Base-by-base conservation (phyloP, 345 rosid genomes). In the Trapa incisa region DNA sequence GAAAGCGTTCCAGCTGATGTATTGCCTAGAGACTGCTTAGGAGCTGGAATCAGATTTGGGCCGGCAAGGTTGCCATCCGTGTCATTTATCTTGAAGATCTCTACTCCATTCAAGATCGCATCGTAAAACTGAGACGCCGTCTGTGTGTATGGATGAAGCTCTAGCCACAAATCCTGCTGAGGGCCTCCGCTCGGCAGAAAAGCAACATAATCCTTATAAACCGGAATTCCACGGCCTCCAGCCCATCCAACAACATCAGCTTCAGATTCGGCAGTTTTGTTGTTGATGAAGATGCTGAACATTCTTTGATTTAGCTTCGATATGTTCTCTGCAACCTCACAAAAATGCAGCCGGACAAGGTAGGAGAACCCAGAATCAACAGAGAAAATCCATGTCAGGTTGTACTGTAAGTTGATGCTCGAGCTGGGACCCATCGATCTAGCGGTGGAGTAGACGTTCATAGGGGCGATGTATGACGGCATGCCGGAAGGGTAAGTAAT, bases 331-430 rank as follows among this genome's bases (percentile, higher is more conserved):
- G 37, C 14, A 41, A 73, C 60, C 71, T 77, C 79, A 17, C 74
- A 75, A 53, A 77, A 80, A 68, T 77, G 81, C 11, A 77, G 72
- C 68, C 84, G 69, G 41, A 80, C 52, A 54, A 80, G 58, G 75
- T 77, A 77, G 36, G 17, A 15, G 70, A 77, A 80, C 0, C 75
- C 70, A 0, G 71, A 37, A 16, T 80, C 81, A 3, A 77, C 68
- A 5, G 67, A 29, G 52, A 78, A 72, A 11, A 37, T 57, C 81
- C 76, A 75, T 15, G 73, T 72, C 43, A 78, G 37, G 41, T 75
- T 75, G 53, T 45, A 75, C 2, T 52, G 33, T 47, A 43, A 12
- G 37, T 61, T 68, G 62, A 69, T 38, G 29, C 8, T 8, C n/a
- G 69, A 45, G 42, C 42, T 3, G 2, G 68, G 64, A 37, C 69